These are phyloP conservation scores for Chlorella sp. DNA, from an alignment of 139 green algal species.

Conservation along the genomic window DNA sequence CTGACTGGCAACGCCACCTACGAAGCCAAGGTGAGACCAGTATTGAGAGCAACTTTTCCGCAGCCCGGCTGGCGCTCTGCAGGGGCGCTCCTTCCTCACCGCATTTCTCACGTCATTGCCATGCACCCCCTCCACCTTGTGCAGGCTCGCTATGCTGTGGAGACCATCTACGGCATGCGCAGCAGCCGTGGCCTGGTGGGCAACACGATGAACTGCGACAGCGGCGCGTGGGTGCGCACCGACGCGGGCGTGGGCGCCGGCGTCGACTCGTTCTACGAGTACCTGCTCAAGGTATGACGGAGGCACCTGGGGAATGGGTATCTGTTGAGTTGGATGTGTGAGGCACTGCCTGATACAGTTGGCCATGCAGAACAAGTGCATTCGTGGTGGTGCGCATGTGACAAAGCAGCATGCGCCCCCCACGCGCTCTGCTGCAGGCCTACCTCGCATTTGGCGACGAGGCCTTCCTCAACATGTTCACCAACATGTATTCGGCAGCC, in stretches of 20 bases:
- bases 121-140: too few relatives aligned
- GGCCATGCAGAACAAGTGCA: background rate
- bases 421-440: conserved; percentile 41
- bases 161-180: conserved; percentile 39
- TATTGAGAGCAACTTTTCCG: too few relatives aligned
- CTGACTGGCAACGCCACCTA: conserved; percentile 61
- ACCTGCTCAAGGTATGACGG: conserved; percentile 81
- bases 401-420: background rate
- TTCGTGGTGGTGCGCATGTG: background rate
- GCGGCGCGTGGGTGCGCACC: conserved; percentile 64
- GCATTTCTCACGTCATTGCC: too few relatives aligned
- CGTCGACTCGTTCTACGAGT: conserved; percentile 91
- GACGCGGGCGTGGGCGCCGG: conserved; percentile 78
- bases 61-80: too few relatives aligned
- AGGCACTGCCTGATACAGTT: background rate
- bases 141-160: conserved; percentile 33
- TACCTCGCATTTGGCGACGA: conserved; percentile 84
- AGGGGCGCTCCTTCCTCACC: too few relatives aligned
- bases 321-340: background rate
- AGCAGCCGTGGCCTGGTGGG: conserved; percentile 66
- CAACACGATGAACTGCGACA: conserved; percentile 71
- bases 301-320: background rate
- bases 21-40: too few relatives aligned
- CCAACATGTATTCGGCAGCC: conserved; percentile 60
- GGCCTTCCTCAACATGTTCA: conserved; percentile 73